Base-by-base conservation (phyloP, 371 early-diverging fungal species). In the Amoeboaphelidium occidentale region DNA sequence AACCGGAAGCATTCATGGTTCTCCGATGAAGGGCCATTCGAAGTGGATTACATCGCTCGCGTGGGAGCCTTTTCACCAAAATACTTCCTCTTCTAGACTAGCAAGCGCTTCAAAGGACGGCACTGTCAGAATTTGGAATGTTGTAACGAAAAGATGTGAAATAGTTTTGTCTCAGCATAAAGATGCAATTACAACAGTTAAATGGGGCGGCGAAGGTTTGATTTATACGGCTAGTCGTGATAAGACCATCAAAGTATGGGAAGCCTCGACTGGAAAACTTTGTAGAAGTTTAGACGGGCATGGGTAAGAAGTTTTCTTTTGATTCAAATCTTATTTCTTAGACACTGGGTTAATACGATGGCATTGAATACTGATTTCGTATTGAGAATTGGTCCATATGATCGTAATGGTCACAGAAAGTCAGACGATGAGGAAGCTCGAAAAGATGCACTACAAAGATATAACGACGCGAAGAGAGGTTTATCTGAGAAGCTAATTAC, bases 61-160 rank as follows among this genome's bases (percentile, higher is more conserved):
- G 3, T 92, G 88, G 89, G 93, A 92, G 55, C 96, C 93, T 20
- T 67, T 76, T 57, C 91, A 90, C 55, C 52, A 71, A 50, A 79
- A 81, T 53, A 63, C 78, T 10, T 67, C 72, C 39, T 78, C 75
- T 56, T 78, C 74, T 56, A 73, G 84, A 28, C 63, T 94, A 43
- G 97, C 87, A 12, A 79, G 81, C 46, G 79, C 86, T 3, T 91
- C 94, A 13, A 83, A 88, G 60, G 99, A 98, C 62, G 77, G 78
- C 46, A 96, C 97, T 0, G 84, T 91, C 25, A 73, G 92, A 22
- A 76, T 98, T 28, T 98, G 97, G 97, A 83, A 97, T 63, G 74
- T 82, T 0, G 63, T 63, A 13, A 68, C 75, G 23, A 74, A 88
- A 45, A 73, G 76, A 27, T 68, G 78, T 49, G 60, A 78, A 6